These are phyloP conservation scores for Casuarina glauca DNA, from an alignment of 306 rosid genomes.

Conservation along the genomic window DNA sequence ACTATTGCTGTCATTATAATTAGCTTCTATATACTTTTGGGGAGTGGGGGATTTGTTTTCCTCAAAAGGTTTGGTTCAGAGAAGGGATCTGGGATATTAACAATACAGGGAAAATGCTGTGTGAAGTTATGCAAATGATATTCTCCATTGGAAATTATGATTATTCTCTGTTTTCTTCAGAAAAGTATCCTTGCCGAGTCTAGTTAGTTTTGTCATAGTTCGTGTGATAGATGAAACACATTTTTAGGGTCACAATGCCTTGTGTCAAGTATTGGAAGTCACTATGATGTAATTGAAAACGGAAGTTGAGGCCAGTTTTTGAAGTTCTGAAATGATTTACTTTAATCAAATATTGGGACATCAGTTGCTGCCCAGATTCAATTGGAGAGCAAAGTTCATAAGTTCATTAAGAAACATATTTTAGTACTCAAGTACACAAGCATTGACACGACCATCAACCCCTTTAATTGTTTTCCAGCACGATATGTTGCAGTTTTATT, in stretches of 20 bases:
- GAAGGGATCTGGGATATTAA: slow-evolving; percentile 1
- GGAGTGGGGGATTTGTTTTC: too few species aligned
- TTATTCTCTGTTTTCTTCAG: neutral
- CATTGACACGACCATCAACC: neutral
- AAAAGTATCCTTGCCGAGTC: neutral
- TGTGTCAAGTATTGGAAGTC: neutral
- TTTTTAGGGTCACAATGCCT: neutral
- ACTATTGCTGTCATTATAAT: too few species aligned
- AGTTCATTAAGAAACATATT: neutral
- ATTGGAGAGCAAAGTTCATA: neutral
- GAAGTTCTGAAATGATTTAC: neutral
- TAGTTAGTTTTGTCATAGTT: neutral
- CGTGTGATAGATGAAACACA: neutral
- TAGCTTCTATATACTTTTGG: too few species aligned
- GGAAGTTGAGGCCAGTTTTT: neutral
- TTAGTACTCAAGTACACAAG: neutral
- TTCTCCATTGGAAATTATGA: neutral
- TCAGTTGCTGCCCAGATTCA: neutral
- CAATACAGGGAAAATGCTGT: slow-evolving; percentile 11
- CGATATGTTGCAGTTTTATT: neutral
- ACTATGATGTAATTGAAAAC: neutral
- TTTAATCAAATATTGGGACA: neutral
- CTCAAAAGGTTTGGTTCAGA: neutral
- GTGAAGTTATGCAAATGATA: slow-evolving; percentile 1
- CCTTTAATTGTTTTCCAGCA: neutral